Base-by-base conservation (phyloP, 148 eudicot genomes). In the Rhododendron henanense region DNA sequence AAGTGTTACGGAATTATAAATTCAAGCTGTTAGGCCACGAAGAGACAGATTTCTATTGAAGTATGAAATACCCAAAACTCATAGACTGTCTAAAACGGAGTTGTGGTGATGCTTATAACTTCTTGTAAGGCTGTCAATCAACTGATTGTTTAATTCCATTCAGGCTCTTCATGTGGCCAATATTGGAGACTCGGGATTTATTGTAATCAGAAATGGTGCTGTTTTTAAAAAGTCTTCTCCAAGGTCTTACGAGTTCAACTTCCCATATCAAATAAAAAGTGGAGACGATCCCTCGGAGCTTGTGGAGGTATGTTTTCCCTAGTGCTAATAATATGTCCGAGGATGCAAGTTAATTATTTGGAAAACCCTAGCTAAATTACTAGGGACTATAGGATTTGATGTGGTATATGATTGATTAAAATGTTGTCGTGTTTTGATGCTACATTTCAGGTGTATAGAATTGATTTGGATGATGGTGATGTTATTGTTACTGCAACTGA, bases 181-280 rank as follows among this genome's bases (percentile, higher is more conserved):
- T 84, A 90, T 95, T 85, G 99, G 99, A 79, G 95, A 96, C 88
- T 85, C 99, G 1, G 95, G 96, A 75, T 94, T 94, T 87, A 65
- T 95, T 31, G 74, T 93, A 69, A 82, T 95, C 78, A 90, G 99
- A 88, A 88, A 93, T 76, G 98, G 93, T 75, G 84, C 87, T 50
- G 85, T 93, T 81, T 88, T 82, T 82, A 85, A 84, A 67, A 95
- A 88, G 86, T 96, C 97, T 84, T 87, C 94, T 57, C 97, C 97
- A n/a, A 88, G 92, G 94, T 81, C 84, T 86, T 92, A 95, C 7
- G 98, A 91, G 51, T 92, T 94, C 88, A 86, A 89, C 87, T 95
- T 93, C 79, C 97, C 99, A 37, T 61, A 88, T n/a, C 95, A 88
- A 85, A 90, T 95, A 69, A 89, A 84, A 85, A 88, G 85, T 19